Percentiles rank a stretch among this genome's conserved stretches.
These are phyloP conservation scores for Vigna reflexopilosa DNA, from an alignment of 306 rosid genomes.

Conservation along the genomic window DNA sequence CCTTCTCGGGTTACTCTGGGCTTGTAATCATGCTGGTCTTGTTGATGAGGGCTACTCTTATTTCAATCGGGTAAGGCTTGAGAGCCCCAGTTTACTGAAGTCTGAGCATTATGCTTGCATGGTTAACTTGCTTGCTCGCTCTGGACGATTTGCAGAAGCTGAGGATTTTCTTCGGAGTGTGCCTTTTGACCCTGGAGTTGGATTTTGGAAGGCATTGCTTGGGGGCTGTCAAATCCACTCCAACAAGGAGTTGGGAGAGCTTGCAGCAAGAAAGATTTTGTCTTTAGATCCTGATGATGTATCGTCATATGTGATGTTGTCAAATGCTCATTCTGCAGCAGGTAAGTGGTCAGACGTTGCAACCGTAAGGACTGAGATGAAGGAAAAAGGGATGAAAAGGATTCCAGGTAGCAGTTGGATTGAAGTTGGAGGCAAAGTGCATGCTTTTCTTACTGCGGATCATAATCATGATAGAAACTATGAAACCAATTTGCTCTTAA, in stretches of 20 bases:
- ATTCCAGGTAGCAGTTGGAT: slow-evolving; percentile 96
- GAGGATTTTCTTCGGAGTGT: slow-evolving; percentile 60
- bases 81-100: slow-evolving; percentile 60
- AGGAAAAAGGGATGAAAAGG: slow-evolving; percentile 79
- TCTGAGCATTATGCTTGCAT: slow-evolving; percentile 94
- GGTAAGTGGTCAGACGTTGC: slow-evolving; percentile 80
- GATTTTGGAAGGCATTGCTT: slow-evolving; percentile 95
- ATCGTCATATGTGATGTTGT: slow-evolving; percentile 86
- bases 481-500: slow-evolving; percentile 57
- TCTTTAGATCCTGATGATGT: slow-evolving; percentile 84
- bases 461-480: slow-evolving; percentile 57
- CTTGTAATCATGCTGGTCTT: slow-evolving; percentile 92
- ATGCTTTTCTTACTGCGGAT: slow-evolving; percentile 69
- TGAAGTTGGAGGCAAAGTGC: slow-evolving; percentile 69
- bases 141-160: slow-evolving; percentile 73
- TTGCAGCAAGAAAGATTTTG: slow-evolving; percentile 70
- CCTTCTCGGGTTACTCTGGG: slow-evolving; percentile 82
- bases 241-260: slow-evolving; percentile 70
- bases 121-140: slow-evolving; percentile 85
- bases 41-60: slow-evolving; percentile 72
- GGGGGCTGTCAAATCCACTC: slow-evolving; percentile 93
- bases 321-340: slow-evolving; percentile 89
- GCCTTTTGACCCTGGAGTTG: slow-evolving; percentile 83
- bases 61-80: slow-evolving; percentile 62
- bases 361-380: slow-evolving; percentile 71